Evolutionary conservation across 495 filamentous ascomycete genomes (phyloP), one percentile per base, ranked within the genome.

Genomic region (Pyrenopolyporus hunteri): DNA sequence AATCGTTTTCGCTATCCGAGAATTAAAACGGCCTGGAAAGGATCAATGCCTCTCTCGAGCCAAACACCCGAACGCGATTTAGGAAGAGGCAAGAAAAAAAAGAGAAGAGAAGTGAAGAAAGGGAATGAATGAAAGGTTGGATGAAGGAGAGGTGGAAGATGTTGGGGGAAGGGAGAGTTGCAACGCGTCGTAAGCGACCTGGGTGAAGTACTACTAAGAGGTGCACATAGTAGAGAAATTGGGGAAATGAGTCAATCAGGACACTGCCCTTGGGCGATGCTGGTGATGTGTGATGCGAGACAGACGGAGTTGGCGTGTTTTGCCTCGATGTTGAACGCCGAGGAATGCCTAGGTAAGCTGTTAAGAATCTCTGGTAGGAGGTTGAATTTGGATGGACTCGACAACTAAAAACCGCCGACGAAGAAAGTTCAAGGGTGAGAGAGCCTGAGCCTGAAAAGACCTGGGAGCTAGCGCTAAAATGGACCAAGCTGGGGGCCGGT

Each of bases 111-210:
- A 22, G 23, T 6, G 42, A 45, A 23, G 54, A 56, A 51, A 44
- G 50, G 37, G 48, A 29, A 9, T 5, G 26, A 29, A 9, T 5
- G 26, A 29, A 9, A 29, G 26, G 9, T 4, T 5, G 26, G 9
- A 29, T 29, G 26, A 29, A 9, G 26, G 26, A 29, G 26, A 9
- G n/a, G n/a, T n/a, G n/a, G n/a, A n/a, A n/a, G n/a, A n/a, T n/a
- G n/a, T n/a, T n/a, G n/a, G n/a, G n/a, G n/a, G n/a, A n/a, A n/a
- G n/a, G n/a, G n/a, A n/a, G n/a, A 25, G 42, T 29, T 51, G 56
- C 17, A 59, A 60, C 63, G 57, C 63, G 63, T 59, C 63, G 63
- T 66, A 60, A 66, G 45, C 56, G 51, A 45, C 39, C 43, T 22
- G 31, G 37, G 44, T 45, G 44, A 45, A 13, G 28, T 39, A 28